Evolutionary conservation across 139 green algal genomes (phyloP).

Genomic region (Micractinium conductrix): DNA sequence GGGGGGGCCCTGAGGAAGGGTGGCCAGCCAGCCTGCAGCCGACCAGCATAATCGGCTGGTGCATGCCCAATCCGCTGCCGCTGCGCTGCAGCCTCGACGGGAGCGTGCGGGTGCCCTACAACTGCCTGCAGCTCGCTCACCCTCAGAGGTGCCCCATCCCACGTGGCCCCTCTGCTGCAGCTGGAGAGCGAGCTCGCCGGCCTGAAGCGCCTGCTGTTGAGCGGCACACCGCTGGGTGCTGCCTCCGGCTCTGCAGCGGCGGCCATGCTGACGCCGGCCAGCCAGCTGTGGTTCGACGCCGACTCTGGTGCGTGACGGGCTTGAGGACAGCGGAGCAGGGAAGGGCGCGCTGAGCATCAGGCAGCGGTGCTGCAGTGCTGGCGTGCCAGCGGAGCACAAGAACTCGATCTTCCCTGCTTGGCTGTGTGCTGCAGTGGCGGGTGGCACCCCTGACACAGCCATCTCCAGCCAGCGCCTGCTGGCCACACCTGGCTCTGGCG

Average conservation of each 20-base stretch:
- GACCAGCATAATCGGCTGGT: background rate
- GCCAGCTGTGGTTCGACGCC: conserved; percentile 16
- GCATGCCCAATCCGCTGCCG: background rate
- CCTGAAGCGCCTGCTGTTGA: conserved; percentile 14
- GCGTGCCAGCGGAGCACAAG: background rate
- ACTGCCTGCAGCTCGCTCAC: background rate
- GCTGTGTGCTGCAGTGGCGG: conserved; percentile 9
- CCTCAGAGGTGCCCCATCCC: background rate
- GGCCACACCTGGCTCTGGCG: background rate
- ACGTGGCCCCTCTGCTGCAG: no score
- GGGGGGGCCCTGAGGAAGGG: no score
- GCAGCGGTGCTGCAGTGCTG: background rate
- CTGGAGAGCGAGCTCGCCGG: conserved; percentile 18
- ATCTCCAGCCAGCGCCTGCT: background rate
- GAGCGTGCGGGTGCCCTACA: background rate
- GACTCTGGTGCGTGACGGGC: background rate
- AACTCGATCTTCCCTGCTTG: background rate
- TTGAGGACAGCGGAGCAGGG: background rate
- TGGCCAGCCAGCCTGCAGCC: no score
- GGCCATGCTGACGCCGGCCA: background rate
- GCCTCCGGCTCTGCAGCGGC: background rate
- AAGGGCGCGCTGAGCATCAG: background rate
- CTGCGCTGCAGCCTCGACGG: no score
- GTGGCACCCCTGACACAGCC: background rate
- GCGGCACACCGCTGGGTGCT: conserved; percentile 11